Evolutionary conservation across 345 rosid species (phyloP), one percentile per base, ranked within the genome.

Genomic region (Brassica rapa): DNA sequence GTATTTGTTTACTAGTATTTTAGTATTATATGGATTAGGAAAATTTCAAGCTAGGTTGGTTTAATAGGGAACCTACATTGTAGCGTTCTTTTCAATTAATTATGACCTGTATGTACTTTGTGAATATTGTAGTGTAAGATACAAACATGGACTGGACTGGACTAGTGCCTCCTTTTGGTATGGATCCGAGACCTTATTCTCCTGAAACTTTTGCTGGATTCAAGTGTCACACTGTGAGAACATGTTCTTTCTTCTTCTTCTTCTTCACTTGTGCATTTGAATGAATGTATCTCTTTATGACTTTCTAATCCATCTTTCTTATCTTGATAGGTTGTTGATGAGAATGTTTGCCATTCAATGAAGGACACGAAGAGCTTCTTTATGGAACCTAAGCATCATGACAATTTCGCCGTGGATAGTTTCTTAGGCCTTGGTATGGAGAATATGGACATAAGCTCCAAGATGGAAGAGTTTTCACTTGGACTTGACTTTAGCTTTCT

Each of bases 301-400:
- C 46, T 39, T 37, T 11, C 8, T 35, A 25, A 62, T 1, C 6
- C 32, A 16, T 43, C 7, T 29, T 15, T 51, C 6, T 43, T n/a
- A 33, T 32, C 23, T 77, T 70, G 11, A 25, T 86, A 89, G 84
- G 85, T 75, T 33, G 89, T 75, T 33, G 89, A 87, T 56, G 87
- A 85, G 62, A 69, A 86, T 29, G 66, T 77, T 72, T 78, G 62
- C 67, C 87, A 87, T 70, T 75, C 81, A 3, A 56, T 62, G 8
- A 81, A 85, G 81, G 87, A 81, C 74, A 85, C 83, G 73, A 78
- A 82, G 71, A 84, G 74, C 72, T 68, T 83, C 56, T 66, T 83
- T 25, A 83, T 77, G 64, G 95, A 89, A 62, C 87, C 93, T 39
- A 79, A 84, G 76, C 75, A 79, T 74, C 75, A 79, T 74, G 90